These are phyloP conservation scores for Aquilaria sinensis DNA, from an alignment of 345 rosid genomes.

Conservation along the genomic window DNA sequence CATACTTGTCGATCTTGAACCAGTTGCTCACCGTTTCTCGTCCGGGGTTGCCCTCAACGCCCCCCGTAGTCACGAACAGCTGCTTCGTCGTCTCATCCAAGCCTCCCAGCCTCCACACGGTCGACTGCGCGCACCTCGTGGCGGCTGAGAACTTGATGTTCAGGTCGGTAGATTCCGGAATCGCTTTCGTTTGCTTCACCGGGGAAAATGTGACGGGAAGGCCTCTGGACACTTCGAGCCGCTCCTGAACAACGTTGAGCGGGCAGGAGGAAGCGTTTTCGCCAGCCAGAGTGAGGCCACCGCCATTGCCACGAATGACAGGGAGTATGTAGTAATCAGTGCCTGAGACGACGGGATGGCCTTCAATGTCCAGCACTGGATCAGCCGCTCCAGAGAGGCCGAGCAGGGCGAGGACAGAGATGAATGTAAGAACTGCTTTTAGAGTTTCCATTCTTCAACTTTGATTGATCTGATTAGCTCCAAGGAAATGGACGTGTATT, in stretches of 20 bases:
- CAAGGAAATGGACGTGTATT: no score
- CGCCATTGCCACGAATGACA: conserved; percentile 21
- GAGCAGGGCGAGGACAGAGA: no score
- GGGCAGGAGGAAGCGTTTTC: conserved; percentile 20
- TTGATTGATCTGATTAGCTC: neutral
- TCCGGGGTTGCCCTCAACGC: conserved; percentile 58
- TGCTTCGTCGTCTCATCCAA: conserved; percentile 32
- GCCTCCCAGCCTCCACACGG: conserved; percentile 38
- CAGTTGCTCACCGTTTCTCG: conserved; percentile 36
- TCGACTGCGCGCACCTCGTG: conserved; percentile 41
- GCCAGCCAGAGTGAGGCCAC: conserved; percentile 27
- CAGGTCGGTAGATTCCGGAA: conserved; percentile 28
- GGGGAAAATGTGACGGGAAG: conserved; percentile 25
- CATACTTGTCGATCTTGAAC: conserved; percentile 55
- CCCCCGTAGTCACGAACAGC: conserved; percentile 41
- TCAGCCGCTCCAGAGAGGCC: neutral
- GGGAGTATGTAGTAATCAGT: conserved; percentile 28
- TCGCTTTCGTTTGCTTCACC: conserved; percentile 9
- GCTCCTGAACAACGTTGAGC: conserved; percentile 26
- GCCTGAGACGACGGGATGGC: conserved; percentile 18
- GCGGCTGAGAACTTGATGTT: conserved; percentile 39
- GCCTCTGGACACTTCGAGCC: conserved; percentile 18
- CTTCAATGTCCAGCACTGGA: conserved; percentile 23
- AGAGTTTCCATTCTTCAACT: no score
- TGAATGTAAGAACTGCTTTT: no score